Conservation (phyloP, 129 eudicot species). For the Apium graveolens region DNA sequence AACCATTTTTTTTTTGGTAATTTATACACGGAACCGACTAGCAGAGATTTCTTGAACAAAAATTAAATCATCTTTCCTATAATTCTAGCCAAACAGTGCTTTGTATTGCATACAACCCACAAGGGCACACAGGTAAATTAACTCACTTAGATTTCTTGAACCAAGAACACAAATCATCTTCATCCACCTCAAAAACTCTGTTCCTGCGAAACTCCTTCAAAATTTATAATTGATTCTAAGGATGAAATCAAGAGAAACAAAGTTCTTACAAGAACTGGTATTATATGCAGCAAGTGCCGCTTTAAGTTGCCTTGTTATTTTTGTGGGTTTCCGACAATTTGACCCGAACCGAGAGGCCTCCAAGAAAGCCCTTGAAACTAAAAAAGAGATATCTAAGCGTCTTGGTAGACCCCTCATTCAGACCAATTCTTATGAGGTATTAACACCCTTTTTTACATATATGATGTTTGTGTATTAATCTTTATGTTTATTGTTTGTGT, state of each 20-base stretch:
- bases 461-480: not conserved
- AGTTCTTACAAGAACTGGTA: constrained; percentile 56
- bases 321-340: constrained; percentile 54
- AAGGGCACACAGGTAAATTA: not conserved
- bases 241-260: constrained; percentile 31
- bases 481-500: not conserved
- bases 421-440: constrained; percentile 78
- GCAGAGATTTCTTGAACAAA: not conserved
- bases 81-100: not conserved
- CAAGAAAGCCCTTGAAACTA: constrained; percentile 71
- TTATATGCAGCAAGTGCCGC: constrained; percentile 95
- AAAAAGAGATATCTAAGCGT: constrained; percentile 78
- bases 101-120: not conserved
- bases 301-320: constrained; percentile 65
- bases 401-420: constrained; percentile 77
- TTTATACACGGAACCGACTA: not conserved
- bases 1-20: too few species aligned
- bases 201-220: not conserved
- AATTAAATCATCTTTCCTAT: not conserved
- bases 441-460: not conserved
- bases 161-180: not conserved
- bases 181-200: not conserved
- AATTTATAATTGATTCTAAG: not conserved
- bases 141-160: not conserved
- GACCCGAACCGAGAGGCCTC: constrained; percentile 94